These are phyloP conservation scores for Cyclaneusma minus DNA, from an alignment of 2,329 filamentous ascomycete genomes.

Conservation along the genomic window DNA sequence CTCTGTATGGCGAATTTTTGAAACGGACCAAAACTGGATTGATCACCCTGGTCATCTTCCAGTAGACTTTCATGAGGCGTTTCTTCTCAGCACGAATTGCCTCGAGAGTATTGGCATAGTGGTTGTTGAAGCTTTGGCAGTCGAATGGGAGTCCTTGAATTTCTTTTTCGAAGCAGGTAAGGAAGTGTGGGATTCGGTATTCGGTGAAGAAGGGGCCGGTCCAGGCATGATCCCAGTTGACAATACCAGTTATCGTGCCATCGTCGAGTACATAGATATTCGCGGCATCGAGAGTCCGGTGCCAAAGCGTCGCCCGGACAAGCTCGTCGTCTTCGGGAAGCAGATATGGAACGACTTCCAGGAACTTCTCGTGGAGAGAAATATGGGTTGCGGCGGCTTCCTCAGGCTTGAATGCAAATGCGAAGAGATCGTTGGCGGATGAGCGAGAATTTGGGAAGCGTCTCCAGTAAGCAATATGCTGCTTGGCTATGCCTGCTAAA, in stretches of 20 bases:
- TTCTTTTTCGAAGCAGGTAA: too few relatives aligned
- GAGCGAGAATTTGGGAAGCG: constrained; percentile 11
- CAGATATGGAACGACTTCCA: constrained; percentile 17
- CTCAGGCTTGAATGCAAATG: constrained; percentile 13
- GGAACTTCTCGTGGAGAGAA: constrained; percentile 18
- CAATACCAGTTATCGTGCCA: constrained; percentile 20
- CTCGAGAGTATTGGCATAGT: too few relatives aligned
- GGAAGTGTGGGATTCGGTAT: too few relatives aligned
- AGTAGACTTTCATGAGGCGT: too few relatives aligned
- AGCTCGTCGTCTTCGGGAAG: constrained; percentile 13
- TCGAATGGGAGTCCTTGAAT: too few relatives aligned
- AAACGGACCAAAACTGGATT: too few relatives aligned
- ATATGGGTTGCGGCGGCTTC: constrained; percentile 18
- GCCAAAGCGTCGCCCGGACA: constrained; percentile 20
- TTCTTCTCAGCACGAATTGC: too few relatives aligned
- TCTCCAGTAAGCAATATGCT: constrained; percentile 21
- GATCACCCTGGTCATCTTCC: too few relatives aligned
- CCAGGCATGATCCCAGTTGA: constrained; percentile 26
- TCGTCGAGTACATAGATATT: constrained; percentile 25
- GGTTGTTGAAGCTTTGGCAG: too few relatives aligned
- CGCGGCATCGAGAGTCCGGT: constrained; percentile 21
- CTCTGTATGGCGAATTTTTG: too few relatives aligned
- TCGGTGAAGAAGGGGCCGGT: too few relatives aligned
- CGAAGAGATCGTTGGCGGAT: constrained; percentile 10
- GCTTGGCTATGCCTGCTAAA: constrained; percentile 15